Evolutionary conservation across 1,284 basidiomycete species (phyloP), one percentile per base, ranked within the genome.

Genomic region (Pseudozyma thailandica): DNA sequence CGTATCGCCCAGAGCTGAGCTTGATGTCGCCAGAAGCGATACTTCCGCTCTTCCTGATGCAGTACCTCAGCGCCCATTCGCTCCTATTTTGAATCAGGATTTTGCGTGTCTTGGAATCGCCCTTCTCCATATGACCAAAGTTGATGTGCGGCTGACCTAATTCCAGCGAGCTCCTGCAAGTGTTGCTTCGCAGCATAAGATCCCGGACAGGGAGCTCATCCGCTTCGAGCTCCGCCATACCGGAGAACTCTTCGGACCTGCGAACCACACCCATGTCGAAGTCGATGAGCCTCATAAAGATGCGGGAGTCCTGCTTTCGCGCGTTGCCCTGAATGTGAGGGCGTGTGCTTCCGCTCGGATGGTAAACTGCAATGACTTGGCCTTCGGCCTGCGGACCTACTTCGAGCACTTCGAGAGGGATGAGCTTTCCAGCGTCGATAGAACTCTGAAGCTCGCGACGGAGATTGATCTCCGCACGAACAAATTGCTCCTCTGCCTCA

Each of bases 101-200:
- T 61, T 84, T 85, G 59, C 85, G 84, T 38, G 84, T 83, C 69
- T 85, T 85, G 27, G 81, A 74, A 38, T 86, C 85, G 43, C 85
- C 85, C 74, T 85, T 85, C 47, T 86, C 85, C 69, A 85, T 84
- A n/a, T 83, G 81, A 1, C 86, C 86, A 74, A 86, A 86, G 74
- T 86, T 86, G 84, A 86, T 86, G 53, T 84, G 84, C 45, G 83
- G 84, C 80, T 86, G 85, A 41, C 85, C 85, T 15, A 86, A 83
- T 68, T 86, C 85, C 33, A 86, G 75, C 33, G 85, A 79, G 41
- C 82, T 84, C 28, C 85, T 76, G 41, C 85, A 85, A 33, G 84
- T 84, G 23, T 81, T 84, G 54, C 84, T 83, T 27, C 85, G 71
- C 48, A 86, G 82, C 68, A 86, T 84, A 37, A 86, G 75, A 59